Percentiles rank a stretch among this genome's conserved stretches.
Evolutionary conservation across 2,329 filamentous ascomycete species (phyloP).

Genomic region (Apiospora malaysiana): DNA sequence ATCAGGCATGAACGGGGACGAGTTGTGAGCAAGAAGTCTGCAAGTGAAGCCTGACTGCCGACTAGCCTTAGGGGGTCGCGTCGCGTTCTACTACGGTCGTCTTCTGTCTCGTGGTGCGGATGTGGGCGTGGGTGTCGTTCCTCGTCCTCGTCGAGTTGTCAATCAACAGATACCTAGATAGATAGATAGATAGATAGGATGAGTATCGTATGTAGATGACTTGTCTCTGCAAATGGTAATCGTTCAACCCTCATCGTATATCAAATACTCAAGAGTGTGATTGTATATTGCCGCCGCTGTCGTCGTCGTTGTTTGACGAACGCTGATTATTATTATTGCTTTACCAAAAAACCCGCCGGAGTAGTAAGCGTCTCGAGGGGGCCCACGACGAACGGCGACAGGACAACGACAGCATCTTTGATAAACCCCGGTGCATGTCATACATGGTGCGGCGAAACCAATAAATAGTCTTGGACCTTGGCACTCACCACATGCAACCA

Average conservation of each 20-base stretch:
- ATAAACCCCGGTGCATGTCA: slow-evolving; percentile 10
- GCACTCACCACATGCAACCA: slow-evolving; percentile 7
- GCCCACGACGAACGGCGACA: background rate
- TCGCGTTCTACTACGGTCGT: background rate
- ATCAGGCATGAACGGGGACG: slow-evolving; percentile 16
- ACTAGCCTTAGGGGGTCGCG: background rate
- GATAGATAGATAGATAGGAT: background rate
- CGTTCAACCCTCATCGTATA: background rate
- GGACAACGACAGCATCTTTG: background rate
- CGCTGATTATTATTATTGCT: background rate
- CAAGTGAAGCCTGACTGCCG: slow-evolving; percentile 10
- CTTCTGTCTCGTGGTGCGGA: background rate
- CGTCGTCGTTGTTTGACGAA: background rate
- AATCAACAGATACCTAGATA: background rate
- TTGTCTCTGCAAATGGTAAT: background rate
- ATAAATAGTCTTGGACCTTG: slow-evolving; percentile 13
- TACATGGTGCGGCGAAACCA: slow-evolving; percentile 14
- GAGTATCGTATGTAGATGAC: background rate
- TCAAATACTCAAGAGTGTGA: background rate
- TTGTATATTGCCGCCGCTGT: background rate
- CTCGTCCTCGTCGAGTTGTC: background rate
- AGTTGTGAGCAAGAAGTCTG: background rate
- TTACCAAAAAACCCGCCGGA: background rate
- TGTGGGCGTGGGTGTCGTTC: background rate
- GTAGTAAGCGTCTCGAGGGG: background rate